Base-by-base conservation (phyloP, 2,329 filamentous ascomycete species). In the Aspergillus uvarum region DNA sequence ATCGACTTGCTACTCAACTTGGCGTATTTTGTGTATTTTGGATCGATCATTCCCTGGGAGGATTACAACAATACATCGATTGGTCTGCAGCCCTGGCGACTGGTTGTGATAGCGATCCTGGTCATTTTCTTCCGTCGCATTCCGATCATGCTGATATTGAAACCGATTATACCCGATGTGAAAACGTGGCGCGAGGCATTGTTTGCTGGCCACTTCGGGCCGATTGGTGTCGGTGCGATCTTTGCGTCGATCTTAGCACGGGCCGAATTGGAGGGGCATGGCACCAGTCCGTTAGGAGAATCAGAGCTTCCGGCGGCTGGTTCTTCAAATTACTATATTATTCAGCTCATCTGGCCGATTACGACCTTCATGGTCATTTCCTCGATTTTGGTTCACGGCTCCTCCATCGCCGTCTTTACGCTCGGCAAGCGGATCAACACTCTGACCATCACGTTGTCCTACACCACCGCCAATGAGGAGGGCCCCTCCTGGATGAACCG, bases 371-470 rank as follows among this genome's bases (percentile, higher is more conserved):
- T 99, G 70, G 94, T 99, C 62, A 91, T 99, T 56, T 85, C 90
- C 3, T 99, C 95, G 12, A 99, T 99, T 69, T 78, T 98, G 42
- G 91, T 99, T 1, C 95, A 99, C 70, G 95, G 95, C 22, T 98
- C 95, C n/a, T 98, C 95, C 0, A 90, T 99, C 68, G 95, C 95
- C 5, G 95, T 99, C 8, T 99, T 99, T 70, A 98, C 95, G 0
- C 85, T 99, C 1, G 95, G 95, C 69, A 99, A 98, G 77, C 93
- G 91, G 62, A 99, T 99, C 84, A 98, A 98, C 79, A 98, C 95
- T 0, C 79, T 99, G 66, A 93, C 91, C 1, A 83, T 99, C 62
- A 97, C 95, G 58, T 91, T 99, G 85, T 97, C 95, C 0, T 99
- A 98, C 79, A 99, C 95, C 0, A 87, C 89, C 62, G 92, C 89